These are phyloP conservation scores for Sporothrix phasma DNA, from an alignment of 2,329 filamentous ascomycete genomes.

Conservation along the genomic window DNA sequence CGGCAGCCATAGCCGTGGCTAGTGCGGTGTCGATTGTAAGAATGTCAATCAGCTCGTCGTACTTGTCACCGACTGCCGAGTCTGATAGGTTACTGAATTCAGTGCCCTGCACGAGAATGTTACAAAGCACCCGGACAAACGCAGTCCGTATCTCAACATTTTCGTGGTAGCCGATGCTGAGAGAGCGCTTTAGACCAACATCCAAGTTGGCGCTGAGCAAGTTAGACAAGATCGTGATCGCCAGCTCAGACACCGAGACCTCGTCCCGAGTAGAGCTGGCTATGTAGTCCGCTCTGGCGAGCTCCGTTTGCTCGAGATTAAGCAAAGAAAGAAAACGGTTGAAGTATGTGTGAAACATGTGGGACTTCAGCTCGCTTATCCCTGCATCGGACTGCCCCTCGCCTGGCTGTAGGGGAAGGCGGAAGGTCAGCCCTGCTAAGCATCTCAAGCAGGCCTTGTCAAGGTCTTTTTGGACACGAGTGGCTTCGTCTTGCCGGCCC, in stretches of 20 bases:
- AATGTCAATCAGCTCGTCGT: conserved; percentile 53
- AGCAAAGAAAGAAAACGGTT: conserved; percentile 58
- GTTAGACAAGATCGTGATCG: conserved; percentile 59
- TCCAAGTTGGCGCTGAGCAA: conserved; percentile 62
- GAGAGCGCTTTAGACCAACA: conserved; percentile 58
- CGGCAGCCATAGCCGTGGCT: conserved; percentile 52
- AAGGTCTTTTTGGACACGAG: conserved; percentile 52
- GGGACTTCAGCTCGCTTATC: conserved; percentile 57
- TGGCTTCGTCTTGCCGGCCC: conserved; percentile 45
- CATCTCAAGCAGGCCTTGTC: conserved; percentile 56
- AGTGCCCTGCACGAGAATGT: conserved; percentile 60
- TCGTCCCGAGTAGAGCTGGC: conserved; percentile 40
- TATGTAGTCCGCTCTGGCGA: conserved; percentile 33
- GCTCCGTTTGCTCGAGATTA: conserved; percentile 44
- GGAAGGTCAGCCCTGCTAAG: conserved; percentile 56
- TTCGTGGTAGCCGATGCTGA: conserved; percentile 61
- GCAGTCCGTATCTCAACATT: conserved; percentile 60
- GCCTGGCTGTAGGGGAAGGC: conserved; percentile 54
- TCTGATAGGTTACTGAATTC: conserved; percentile 62
- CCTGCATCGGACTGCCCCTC: conserved; percentile 57
- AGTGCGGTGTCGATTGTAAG: conserved; percentile 53
- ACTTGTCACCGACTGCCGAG: conserved; percentile 57
- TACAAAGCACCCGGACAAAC: conserved; percentile 60
- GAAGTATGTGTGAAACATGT: conserved; percentile 64
- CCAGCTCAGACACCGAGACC: conserved; percentile 48